Percentiles rank a stretch among this genome's conserved stretches.
These are phyloP conservation scores for Candida gigantensis DNA, from an alignment of 1,139 yeast species.

Conservation along the genomic window DNA sequence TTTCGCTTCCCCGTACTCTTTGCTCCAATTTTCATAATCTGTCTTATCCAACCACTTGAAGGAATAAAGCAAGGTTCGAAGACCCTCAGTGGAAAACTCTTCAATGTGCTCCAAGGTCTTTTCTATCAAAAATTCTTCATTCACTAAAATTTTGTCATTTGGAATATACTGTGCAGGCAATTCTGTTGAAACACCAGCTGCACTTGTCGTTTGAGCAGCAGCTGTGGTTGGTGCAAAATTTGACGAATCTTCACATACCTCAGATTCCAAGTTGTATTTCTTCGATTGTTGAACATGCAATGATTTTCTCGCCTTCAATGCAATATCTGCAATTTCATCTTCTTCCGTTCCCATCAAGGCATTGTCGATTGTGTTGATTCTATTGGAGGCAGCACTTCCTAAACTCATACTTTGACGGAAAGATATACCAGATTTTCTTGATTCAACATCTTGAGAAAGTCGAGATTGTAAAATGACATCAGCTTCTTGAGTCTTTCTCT, in stretches of 20 bases:
- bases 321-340: slow-evolving; percentile 60
- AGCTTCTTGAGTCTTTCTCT: slow-evolving; percentile 79
- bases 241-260: slow-evolving; percentile 3
- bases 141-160: slow-evolving; percentile 61
- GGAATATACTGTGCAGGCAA: slow-evolving; percentile 42
- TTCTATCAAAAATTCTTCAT: slow-evolving; percentile 79
- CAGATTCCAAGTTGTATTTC: slow-evolving; percentile 46
- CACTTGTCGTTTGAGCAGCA: neutral
- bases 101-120: slow-evolving; percentile 87
- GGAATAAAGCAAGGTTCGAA: slow-evolving; percentile 84
- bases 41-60: slow-evolving; percentile 65
- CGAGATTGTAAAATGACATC: slow-evolving; percentile 63
- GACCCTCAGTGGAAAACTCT: slow-evolving; percentile 91
- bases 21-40: slow-evolving; percentile 68
- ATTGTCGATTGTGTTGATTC: slow-evolving; percentile 55
- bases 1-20: slow-evolving; percentile 71
- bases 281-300: slow-evolving; percentile 61
- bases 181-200: neutral
- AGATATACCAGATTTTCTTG: slow-evolving; percentile 30
- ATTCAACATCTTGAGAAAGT: slow-evolving; percentile 36
- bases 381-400: slow-evolving; percentile 22
- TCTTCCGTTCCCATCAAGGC: slow-evolving; percentile 54
- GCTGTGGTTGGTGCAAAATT: neutral
- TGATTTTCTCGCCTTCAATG: slow-evolving; percentile 60
- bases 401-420: slow-evolving; percentile 34